Evolutionary conservation across 1,139 yeast species (phyloP), one percentile per base, ranked within the genome.

Genomic region (Geotrichum klebahnii): DNA sequence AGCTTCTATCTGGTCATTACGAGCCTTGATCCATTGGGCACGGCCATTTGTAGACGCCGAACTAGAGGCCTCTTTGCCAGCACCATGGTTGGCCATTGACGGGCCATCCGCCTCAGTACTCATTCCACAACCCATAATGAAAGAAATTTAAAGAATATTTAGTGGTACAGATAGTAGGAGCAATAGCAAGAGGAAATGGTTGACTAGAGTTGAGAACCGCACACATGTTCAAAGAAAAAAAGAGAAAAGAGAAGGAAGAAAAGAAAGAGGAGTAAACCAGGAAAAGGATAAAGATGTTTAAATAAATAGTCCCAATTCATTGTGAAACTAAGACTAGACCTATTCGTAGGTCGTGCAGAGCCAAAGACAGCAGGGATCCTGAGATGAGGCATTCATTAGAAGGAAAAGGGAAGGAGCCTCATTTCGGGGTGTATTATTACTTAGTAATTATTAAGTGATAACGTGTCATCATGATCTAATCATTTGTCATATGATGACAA

Each of bases 1-100:
- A 59, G 80, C 82, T 57, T 86, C 94, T 48, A 87, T 83, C 9
- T 78, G 81, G 59, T 81, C 85, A 56, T 82, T 80, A 26, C 81
- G 51, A 2, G 50, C 50, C 39, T 49, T 51, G 29, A 52, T 40
- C 51, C 49, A 43, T 20, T 36, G 46, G 1, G 32, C 38, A 10
- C 50, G 41, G 2, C 34, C 41, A 23, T 41, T 41, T 16, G 41
- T 42, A 26, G n/a, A n/a, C n/a, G 36, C 47, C 26, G 53, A 44
- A 28, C 48, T 48, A 52, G 37, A 33, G 23, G 34, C 20, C 2
- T 17, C 12, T 37, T 37, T 34, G 17, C 24, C 36, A 19, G 33
- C 16, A 6, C 29, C 29, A 17, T 12, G 29, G 38, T 33, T 33
- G 22, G 14, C 31, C 23, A 16, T 22, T n/a, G 40, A n/a, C 10